Conservation (phyloP, 768 basidiomycete genomes). For the Mycena filopes region DNA sequence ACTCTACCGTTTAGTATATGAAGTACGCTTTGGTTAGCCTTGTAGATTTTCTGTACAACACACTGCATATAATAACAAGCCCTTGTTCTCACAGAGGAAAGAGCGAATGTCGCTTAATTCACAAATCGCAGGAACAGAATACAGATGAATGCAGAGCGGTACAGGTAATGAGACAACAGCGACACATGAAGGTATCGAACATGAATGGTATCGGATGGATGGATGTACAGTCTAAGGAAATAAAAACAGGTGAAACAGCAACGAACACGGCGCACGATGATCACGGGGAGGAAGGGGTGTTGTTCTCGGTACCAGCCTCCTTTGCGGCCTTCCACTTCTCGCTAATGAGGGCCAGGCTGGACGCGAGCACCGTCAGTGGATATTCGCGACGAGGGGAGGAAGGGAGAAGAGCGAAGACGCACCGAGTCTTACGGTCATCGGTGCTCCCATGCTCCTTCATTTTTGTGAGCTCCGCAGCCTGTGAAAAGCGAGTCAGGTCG, state of each 20-base stretch:
- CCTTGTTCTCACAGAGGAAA: too few species aligned
- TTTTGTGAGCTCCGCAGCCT: not conserved
- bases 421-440: not conserved
- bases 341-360: not conserved
- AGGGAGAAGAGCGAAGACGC: not conserved
- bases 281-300: not conserved
- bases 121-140: too few species aligned
- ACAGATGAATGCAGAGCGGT: too few species aligned
- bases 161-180: not conserved
- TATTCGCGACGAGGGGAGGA: not conserved
- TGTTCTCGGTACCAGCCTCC: too few species aligned
- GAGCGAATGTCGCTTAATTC: too few species aligned
- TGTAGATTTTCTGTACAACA: too few species aligned
- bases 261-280: not conserved
- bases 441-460: not conserved
- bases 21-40: not conserved
- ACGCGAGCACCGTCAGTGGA: not conserved
- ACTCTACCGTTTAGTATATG: constrained; percentile 1
- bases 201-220: too few species aligned
- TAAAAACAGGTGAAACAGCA: not conserved
- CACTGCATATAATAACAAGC: too few species aligned
- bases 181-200: not conserved
- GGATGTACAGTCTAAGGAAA: not conserved
- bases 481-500: not conserved
- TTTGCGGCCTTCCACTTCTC: not conserved